phyloP scores from a whole-genome alignment of 2,329 filamentous ascomycete genomes.

The Dryadomyces quercus-mongolicae region DNA sequence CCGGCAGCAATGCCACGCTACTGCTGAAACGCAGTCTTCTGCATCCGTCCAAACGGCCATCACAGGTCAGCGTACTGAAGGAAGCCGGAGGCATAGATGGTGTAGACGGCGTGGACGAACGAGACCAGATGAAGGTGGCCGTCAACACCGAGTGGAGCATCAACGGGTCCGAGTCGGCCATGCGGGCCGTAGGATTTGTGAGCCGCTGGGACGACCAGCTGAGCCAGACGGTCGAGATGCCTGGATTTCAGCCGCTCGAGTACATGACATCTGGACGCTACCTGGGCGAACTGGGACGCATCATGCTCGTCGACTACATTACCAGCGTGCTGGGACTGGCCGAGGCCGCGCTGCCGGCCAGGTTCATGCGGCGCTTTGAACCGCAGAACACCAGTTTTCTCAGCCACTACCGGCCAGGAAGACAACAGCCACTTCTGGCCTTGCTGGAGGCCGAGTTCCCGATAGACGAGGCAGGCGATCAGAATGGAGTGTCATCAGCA shows the following conservation, averaged over 20 bases:
- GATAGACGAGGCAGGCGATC: slow-evolving; percentile 7
- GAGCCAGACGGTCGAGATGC: slow-evolving; percentile 52
- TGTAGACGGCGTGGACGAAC: slow-evolving; percentile 36
- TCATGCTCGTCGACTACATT: slow-evolving; percentile 57
- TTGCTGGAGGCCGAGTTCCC: slow-evolving; percentile 44
- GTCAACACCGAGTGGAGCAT: slow-evolving; percentile 83
- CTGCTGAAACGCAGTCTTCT: slow-evolving; percentile 53
- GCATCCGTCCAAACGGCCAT: slow-evolving; percentile 46
- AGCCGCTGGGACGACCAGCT: slow-evolving; percentile 60
- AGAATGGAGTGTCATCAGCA: not conserved
- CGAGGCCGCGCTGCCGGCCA: slow-evolving; percentile 36
- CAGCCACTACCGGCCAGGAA: slow-evolving; percentile 51
- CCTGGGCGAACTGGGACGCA: slow-evolving; percentile 61
- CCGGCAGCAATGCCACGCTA: slow-evolving; percentile 71
- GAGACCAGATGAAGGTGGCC: slow-evolving; percentile 50
- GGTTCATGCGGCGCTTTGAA: slow-evolving; percentile 45
- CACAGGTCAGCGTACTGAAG: slow-evolving; percentile 34
- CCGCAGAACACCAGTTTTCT: slow-evolving; percentile 58
- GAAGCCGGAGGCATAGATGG: too few species aligned
- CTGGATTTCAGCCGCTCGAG: slow-evolving; percentile 72
- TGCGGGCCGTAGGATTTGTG: slow-evolving; percentile 50
- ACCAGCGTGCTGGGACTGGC: slow-evolving; percentile 27
- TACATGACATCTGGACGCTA: slow-evolving; percentile 77
- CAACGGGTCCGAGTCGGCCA: slow-evolving; percentile 56
- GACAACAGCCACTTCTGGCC: slow-evolving; percentile 27